Base-by-base conservation (phyloP, 2,329 filamentous ascomycete genomes). In the Raffaelea albimanens region DNA sequence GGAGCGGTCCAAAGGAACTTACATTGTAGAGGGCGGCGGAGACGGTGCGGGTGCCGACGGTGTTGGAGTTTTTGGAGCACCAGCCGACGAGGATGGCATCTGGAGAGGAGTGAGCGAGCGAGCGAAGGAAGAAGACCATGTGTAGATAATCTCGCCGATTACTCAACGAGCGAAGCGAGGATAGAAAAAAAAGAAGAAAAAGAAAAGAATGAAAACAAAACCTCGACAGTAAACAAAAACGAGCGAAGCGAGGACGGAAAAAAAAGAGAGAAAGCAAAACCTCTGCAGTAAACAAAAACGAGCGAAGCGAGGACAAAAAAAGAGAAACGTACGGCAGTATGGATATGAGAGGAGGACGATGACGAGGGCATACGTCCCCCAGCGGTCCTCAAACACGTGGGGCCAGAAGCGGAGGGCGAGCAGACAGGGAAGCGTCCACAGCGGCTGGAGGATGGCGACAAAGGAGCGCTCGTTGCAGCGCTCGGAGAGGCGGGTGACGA, bases 11-110 rank as follows among this genome's bases (percentile, higher is more conserved):
- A 1, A 25, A 2, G 4, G 11, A 3, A 16, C 48, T n/a, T 18
- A 49, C 51, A 16, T 53, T 53, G 19, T 54, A 82, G 8, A 80
- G 55, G 0, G 75, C 78, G 0, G 75, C 72, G 0, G 75, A 74
- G 3, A 83, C 74, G 5, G 78, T 73, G 5, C 79, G 63, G 2
- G 76, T 78, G 20, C 77, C 68, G 4, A 82, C 79, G 19, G 71
- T 73, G 48, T 78, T 77, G 1, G 76, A 71, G 53, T 82, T 82
- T 48, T 72, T 70, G 4, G 73, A 77, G 2, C 68, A 73, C 67
- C 76, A 76, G 0, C 73, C 78, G 0, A 80, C 78, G 2, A 80
- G 62, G 25, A 82, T 74, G 0, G 78, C 34, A 38, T 38, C 34
- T 38, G n/a, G n/a, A n/a, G n/a, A n/a, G n/a, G n/a, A n/a, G n/a